phyloP scores from a whole-genome alignment of 768 basidiomycete species.

The Botryobasidium botryosum region DNA sequence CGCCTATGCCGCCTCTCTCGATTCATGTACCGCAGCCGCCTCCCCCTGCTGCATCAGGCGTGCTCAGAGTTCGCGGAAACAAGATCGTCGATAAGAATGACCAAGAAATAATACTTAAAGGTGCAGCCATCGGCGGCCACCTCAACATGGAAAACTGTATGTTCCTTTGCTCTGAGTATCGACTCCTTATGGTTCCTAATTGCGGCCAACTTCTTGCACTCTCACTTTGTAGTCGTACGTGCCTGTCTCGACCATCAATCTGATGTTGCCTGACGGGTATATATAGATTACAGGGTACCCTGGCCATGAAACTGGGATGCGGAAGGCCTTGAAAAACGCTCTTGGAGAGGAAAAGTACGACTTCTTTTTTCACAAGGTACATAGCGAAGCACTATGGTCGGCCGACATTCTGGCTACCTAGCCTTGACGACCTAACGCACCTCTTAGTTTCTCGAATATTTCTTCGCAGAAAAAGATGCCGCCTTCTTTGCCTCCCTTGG shows the following conservation, averaged over 20 bases:
- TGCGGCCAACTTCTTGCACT: background rate
- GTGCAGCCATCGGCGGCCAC: conserved; percentile 62
- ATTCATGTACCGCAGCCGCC: conserved; percentile 8
- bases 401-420: background rate
- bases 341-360: conserved; percentile 45
- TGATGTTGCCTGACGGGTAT: background rate
- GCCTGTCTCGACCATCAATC: background rate
- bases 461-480: conserved; percentile 63
- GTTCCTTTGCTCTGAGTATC: conserved; percentile 32
- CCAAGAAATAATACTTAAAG: conserved; percentile 42
- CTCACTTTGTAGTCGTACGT: background rate
- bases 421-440: background rate
- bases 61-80: conserved; percentile 29
- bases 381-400: no score
- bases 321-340: conserved; percentile 44
- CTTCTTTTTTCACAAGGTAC: conserved; percentile 76
- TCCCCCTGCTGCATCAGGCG: conserved; percentile 7
- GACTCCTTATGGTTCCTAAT: conserved; percentile 1
- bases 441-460: conserved; percentile 60
- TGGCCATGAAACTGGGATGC: conserved; percentile 66
- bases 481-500: conserved; percentile 63
- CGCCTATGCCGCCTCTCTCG: no score
- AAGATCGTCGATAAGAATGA: conserved; percentile 41
- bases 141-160: conserved; percentile 50
- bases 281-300: conserved; percentile 40